These are phyloP conservation scores for Penicillium maclennaniae DNA, from an alignment of 495 filamentous ascomycete genomes.

Conservation along the genomic window DNA sequence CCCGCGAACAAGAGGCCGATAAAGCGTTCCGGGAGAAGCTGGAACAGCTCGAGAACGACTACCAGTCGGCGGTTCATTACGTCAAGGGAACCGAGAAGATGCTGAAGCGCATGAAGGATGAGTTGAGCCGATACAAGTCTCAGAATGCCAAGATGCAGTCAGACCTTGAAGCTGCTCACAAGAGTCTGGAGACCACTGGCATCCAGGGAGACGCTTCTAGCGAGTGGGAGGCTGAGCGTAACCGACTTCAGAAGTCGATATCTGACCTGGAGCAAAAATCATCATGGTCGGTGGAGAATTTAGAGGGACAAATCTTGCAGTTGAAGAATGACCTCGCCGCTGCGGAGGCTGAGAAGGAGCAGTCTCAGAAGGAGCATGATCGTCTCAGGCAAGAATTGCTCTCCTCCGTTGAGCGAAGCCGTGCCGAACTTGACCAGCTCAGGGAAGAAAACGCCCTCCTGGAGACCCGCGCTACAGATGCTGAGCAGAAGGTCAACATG, in stretches of 20 bases:
- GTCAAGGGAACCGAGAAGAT: conserved; percentile 99
- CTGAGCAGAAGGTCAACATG: conserved; percentile 87
- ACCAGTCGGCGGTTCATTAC: conserved; percentile 99
- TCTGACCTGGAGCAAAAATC: conserved; percentile 63
- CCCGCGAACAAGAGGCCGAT: conserved; percentile 78
- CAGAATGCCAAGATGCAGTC: conserved; percentile 79
- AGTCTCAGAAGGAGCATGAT: conserved; percentile 52
- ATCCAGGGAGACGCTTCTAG: conserved; percentile 38
- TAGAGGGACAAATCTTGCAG: conserved; percentile 67
- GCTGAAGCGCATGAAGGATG: conserved; percentile 97
- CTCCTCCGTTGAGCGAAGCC: conserved; percentile 51
- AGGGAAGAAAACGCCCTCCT: conserved; percentile 75
- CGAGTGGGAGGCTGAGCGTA: conserved; percentile 77
- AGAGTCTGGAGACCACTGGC: conserved; percentile 34
- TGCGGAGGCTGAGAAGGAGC: conserved; percentile 64
- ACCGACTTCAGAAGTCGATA: conserved; percentile 61
- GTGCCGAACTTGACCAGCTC: conserved; percentile 71
- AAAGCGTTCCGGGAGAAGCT: conserved; percentile 86
- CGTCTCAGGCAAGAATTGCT: conserved; percentile 57
- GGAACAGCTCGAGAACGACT: conserved; percentile 88
- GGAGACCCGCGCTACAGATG: conserved; percentile 78
- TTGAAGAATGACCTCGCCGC: conserved; percentile 63
- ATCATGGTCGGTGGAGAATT: conserved; percentile 54
- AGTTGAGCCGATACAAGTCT: conserved; percentile 80
- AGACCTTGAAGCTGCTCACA: conserved; percentile 60